Evolutionary conservation across 805 yeast genomes (phyloP), one percentile per base, ranked within the genome.

Genomic region (Clavispora phyllophila): DNA sequence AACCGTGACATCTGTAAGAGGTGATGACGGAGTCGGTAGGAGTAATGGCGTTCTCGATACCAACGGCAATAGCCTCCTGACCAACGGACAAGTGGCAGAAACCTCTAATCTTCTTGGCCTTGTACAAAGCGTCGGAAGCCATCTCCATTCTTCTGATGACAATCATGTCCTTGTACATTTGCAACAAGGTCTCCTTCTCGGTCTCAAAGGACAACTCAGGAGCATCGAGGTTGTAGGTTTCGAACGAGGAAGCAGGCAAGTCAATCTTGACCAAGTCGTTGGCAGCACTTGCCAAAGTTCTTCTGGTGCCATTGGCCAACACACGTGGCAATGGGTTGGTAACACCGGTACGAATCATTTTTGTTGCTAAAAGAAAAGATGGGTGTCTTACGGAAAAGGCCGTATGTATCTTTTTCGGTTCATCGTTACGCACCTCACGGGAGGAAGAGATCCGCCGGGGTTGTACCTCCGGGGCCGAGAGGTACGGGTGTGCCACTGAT

Each of bases 41-140:
- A 56, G 85, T 82, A 63, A 89, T 84, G 56, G 99, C 98, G 60
- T 84, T 80, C 76, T 93, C 99, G 55, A 93, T 89, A 67, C 99
- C 99, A 49, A 91, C 97, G 50, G 99, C 96, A 70, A 93, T 81
- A 51, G 99, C 99, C 75, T 93, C 99, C 75, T 93, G 99, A 61
- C 99, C 99, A 50, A 87, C 89, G 12, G 96, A 87, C 74, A 93
- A 80, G 71, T 93, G 99, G 73, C 99, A 93, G 83, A 93, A 93
- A 57, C 99, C 99, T 76, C 98, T 82, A 62, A 93, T 90, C 74
- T 91, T 89, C 78, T 93, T 93, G 60, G 98, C 96, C 76, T 93
- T 93, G 78, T 93, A 93, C 52, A 93, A 75, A 25, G 97, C 98
- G 66, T 93, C 99, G 48, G 98, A 82, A 33, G 96, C 95, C 96